A percentile compares a stretch with the other conserved stretches of the same genome.
These are phyloP conservation scores for Pyrenula aspistea DNA, from an alignment of 495 filamentous ascomycete species.

Conservation along the genomic window DNA sequence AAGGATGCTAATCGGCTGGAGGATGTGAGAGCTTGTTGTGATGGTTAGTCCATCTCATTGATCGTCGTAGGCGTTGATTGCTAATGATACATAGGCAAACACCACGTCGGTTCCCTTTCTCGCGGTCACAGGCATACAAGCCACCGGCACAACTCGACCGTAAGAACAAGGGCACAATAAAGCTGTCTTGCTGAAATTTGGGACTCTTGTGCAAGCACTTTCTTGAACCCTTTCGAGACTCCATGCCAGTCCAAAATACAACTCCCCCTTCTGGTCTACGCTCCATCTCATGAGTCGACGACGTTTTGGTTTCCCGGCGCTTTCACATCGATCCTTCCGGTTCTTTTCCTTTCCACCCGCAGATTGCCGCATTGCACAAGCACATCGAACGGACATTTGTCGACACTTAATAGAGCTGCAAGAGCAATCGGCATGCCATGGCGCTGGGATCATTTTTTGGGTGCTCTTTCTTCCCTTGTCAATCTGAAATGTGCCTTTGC, in stretches of 20 bases:
- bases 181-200: too few species aligned
- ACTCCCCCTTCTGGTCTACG: too few species aligned
- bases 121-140: not conserved
- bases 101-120: conserved; percentile 37
- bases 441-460: not conserved
- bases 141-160: not conserved
- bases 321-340: not conserved
- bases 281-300: not conserved
- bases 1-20: conserved; percentile 66
- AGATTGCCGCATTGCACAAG: not conserved
- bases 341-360: too few species aligned
- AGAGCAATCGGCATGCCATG: too few species aligned
- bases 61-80: conserved; percentile 9
- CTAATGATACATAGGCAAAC: conserved; percentile 43
- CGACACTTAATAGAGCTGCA: not conserved
- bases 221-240: too few species aligned
- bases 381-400: not conserved
- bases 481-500: not conserved
- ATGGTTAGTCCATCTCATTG: conserved; percentile 42
- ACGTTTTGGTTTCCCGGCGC: not conserved
- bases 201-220: too few species aligned
- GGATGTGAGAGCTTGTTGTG: conserved; percentile 94
- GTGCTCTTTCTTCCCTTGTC: not conserved
- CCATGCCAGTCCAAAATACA: too few species aligned
- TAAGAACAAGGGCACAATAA: not conserved